phyloP scores from a whole-genome alignment of 352 stramenopile genomes.

The Pythium dissimile region DNA sequence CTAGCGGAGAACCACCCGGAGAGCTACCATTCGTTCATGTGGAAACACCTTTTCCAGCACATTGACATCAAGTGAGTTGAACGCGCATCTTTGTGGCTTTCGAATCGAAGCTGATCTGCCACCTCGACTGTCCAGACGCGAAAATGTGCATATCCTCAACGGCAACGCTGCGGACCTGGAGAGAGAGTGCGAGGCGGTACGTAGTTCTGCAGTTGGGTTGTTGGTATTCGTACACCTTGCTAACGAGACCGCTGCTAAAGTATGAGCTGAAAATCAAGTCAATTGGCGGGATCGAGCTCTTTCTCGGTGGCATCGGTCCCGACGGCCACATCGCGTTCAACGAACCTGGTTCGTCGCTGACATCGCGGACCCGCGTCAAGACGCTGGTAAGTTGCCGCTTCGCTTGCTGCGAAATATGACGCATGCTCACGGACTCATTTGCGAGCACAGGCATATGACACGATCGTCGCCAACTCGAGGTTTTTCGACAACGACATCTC shows the following conservation, averaged over 20 bases:
- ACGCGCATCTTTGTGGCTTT: too few relatives aligned
- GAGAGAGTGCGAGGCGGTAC: constrained; percentile 63
- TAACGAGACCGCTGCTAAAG: constrained; percentile 8
- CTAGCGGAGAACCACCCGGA: constrained; percentile 76
- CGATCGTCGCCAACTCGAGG: constrained; percentile 84
- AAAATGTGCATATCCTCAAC: constrained; percentile 88
- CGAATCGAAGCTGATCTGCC: too few relatives aligned
- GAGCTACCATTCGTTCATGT: constrained; percentile 91
- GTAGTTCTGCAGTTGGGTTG: too few relatives aligned
- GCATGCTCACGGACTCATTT: background rate
- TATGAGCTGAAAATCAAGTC: constrained; percentile 85
- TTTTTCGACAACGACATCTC: constrained; percentile 82
- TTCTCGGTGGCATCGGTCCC: constrained; percentile 90
- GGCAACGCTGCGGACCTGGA: constrained; percentile 79
- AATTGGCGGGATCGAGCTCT: constrained; percentile 88
- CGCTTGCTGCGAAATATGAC: background rate
- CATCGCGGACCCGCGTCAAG: constrained; percentile 83
- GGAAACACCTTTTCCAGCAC: constrained; percentile 87
- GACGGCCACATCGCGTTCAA: constrained; percentile 94
- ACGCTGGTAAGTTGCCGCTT: constrained; percentile 43
- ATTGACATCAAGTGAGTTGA: constrained; percentile 83
- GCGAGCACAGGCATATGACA: constrained; percentile 74
- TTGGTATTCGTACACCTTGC: too few relatives aligned
- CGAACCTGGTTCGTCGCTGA: constrained; percentile 82
- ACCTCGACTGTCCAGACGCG: constrained; percentile 36